Evolutionary conservation across 441 rosid genomes (phyloP), one percentile per base, ranked within the genome.

Genomic region (Bruguiera hainesii): DNA sequence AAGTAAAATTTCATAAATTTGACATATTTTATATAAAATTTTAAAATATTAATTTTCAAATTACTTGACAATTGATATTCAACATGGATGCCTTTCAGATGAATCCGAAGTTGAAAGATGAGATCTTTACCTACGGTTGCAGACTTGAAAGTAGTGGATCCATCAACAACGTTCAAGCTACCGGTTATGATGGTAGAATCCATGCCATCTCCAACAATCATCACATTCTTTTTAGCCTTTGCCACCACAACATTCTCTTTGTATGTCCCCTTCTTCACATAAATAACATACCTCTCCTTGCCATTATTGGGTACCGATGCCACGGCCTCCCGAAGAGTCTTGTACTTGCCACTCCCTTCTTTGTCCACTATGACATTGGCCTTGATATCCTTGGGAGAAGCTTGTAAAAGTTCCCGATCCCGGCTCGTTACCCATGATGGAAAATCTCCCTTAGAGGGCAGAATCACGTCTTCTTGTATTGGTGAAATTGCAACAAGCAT

Each of bases 201-300:
- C 75, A 87, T 78, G 8, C 85, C 89, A 21, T 88, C 87, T 46
- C 95, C 91, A 9, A 82, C 6, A 65, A 88, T 80, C 95, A 86
- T 88, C 18, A 88, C 60, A 55, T 86, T 82, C 16, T 58, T 85
- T 70, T 77, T 77, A 20, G 56, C 68, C 75, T 78, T 82, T 9
- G 84, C 69, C 39, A 88, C 73, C 33, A 79, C 85, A 31, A 88
- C 89, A 56, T 84, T 84, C 71, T 86, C 95, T 49, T 64, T 77
- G 25, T 84, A 82, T 23, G 52, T 75, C 0, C 97, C 96, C 66
- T 83, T 80, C 84, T 88, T 90, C 71, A 83, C 88, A 56, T 82
- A 42, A 51, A 88, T 88, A 30, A 90, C 85, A 61, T 81, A 83
- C 75, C 90, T 77, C 8, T 63, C 69, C 3, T 77, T 76, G 60